phyloP scores from a whole-genome alignment of 495 filamentous ascomycete genomes.

The Penicillium psychrofluorescens region DNA sequence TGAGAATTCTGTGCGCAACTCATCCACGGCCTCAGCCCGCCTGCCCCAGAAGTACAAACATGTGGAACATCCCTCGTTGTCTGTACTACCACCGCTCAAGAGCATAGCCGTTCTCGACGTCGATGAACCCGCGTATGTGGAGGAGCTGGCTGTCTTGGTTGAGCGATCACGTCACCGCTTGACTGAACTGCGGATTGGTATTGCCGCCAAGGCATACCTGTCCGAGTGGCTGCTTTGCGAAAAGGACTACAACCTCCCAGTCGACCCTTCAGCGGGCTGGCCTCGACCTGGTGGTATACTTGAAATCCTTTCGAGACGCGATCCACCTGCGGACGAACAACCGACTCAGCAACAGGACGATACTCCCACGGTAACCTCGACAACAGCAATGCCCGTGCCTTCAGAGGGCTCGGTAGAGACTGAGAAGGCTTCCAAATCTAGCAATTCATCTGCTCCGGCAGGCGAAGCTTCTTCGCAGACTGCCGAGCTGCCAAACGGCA shows the following conservation, averaged over 20 bases:
- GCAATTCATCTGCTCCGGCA: too few relatives aligned
- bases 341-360: neutral
- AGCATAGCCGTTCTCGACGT: constrained; percentile 82
- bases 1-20: constrained; percentile 28
- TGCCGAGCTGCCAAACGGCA: neutral
- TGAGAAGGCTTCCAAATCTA: too few relatives aligned
- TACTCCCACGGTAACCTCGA: neutral
- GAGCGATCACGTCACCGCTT: constrained; percentile 61
- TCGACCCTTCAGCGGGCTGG: constrained; percentile 25
- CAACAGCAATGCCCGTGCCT: neutral
- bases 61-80: constrained; percentile 83
- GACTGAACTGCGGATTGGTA: constrained; percentile 71
- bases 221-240: constrained; percentile 45
- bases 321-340: neutral
- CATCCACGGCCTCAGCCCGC: constrained; percentile 5
- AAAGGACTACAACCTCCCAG: constrained; percentile 30
- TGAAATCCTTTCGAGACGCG: constrained; percentile 56
- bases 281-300: constrained; percentile 60
- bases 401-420: constrained; percentile 1
- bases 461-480: neutral
- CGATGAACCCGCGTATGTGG: constrained; percentile 79
- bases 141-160: constrained; percentile 81
- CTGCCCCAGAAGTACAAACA: constrained; percentile 35
- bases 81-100: constrained; percentile 71
- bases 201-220: constrained; percentile 52